Evolutionary conservation across 2,329 filamentous ascomycete species (phyloP).

Genomic region (Exophiala sp.): DNA sequence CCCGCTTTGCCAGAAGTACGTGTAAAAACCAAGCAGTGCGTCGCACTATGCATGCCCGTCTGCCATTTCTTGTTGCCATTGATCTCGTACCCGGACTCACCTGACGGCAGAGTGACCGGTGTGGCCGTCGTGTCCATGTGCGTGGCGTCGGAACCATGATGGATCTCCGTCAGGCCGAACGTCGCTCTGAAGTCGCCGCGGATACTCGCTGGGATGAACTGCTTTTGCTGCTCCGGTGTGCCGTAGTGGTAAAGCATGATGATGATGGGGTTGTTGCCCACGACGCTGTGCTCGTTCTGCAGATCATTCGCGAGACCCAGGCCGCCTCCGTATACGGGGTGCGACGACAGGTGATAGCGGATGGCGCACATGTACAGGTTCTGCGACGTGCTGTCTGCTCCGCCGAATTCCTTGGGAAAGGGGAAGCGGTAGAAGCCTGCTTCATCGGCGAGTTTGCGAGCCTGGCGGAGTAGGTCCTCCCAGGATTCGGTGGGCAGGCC

Average conservation of each 20-base stretch:
- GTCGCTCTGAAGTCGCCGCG: slow-evolving; percentile 54
- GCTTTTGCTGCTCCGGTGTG: slow-evolving; percentile 50
- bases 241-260: slow-evolving; percentile 63
- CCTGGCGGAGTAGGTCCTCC: slow-evolving; percentile 53
- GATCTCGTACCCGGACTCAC: slow-evolving; percentile 50
- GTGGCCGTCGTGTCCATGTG: slow-evolving; percentile 57
- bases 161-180: slow-evolving; percentile 61
- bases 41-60: slow-evolving; percentile 60
- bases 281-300: slow-evolving; percentile 61
- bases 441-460: slow-evolving; percentile 51
- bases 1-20: slow-evolving; percentile 55
- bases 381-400: slow-evolving; percentile 46
- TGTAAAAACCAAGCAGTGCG: slow-evolving; percentile 61
- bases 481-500: slow-evolving; percentile 58
- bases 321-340: slow-evolving; percentile 46
- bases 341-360: slow-evolving; percentile 56
- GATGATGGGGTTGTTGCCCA: slow-evolving; percentile 61
- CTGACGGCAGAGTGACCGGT: slow-evolving; percentile 38
- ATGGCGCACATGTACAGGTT: slow-evolving; percentile 65
- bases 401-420: slow-evolving; percentile 55
- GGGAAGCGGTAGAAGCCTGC: slow-evolving; percentile 61
- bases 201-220: slow-evolving; percentile 53
- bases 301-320: slow-evolving; percentile 61
- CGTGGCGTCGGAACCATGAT: slow-evolving; percentile 61
- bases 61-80: slow-evolving; percentile 64